Evolutionary conservation across 129 eudicot species (phyloP).

Genomic region (Pseudognaphalium luteoalbum): DNA sequence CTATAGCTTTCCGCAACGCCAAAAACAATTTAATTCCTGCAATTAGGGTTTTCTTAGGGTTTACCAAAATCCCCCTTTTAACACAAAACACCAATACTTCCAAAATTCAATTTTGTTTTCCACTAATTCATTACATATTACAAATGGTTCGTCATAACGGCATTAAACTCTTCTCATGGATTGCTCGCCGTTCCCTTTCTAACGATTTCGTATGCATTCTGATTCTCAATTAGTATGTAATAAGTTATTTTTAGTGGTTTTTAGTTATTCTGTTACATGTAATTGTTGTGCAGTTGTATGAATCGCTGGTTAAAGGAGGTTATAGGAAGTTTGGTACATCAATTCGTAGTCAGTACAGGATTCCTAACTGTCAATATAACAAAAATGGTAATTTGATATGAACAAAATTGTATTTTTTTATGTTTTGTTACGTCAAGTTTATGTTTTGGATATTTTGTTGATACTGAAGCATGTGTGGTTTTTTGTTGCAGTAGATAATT

Average conservation of each 20-base stretch:
- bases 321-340: slow-evolving; percentile 40
- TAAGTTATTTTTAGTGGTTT: neutral
- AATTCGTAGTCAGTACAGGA: slow-evolving; percentile 23
- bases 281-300: slow-evolving; percentile 27
- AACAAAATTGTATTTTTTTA: neutral
- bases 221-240: neutral
- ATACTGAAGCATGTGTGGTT: slow-evolving; percentile 7
- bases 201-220: slow-evolving; percentile 15
- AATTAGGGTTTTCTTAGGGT: slow-evolving; percentile 45
- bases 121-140: neutral
- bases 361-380: slow-evolving; percentile 12
- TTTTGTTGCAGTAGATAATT: slow-evolving; percentile 28
- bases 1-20: slow-evolving; percentile 13
- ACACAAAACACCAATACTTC: neutral
- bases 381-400: slow-evolving; percentile 21
- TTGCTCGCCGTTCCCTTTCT: slow-evolving; percentile 41
- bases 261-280: neutral
- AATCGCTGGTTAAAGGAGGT: slow-evolving; percentile 34
- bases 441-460: slow-evolving; percentile 4
- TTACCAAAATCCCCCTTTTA: slow-evolving; percentile 15
- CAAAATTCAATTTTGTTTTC: neutral
- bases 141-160: slow-evolving; percentile 43
- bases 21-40: slow-evolving; percentile 14
- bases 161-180: slow-evolving; percentile 40
- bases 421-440: neutral